Evolutionary conservation across 202 grass and related monocot genomes (phyloP).

Genomic region (Brachypodium distachyon): DNA sequence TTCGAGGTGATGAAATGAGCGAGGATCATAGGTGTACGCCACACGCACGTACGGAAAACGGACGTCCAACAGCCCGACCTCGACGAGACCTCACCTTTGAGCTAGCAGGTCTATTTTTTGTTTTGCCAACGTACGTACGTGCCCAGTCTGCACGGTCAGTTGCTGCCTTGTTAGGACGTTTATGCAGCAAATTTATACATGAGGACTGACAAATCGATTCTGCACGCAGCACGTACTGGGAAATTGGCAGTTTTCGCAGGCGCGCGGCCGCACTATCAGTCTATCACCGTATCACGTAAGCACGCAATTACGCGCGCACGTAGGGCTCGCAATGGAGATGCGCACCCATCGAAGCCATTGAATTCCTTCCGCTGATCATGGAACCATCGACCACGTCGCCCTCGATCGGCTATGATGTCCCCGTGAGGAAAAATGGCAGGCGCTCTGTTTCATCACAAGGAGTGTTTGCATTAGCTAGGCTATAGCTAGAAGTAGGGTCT

Average conservation of each 20-base stretch:
- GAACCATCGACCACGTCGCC: conserved; percentile 9
- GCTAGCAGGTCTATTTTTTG: no score
- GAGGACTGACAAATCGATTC: no score
- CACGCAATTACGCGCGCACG: not conserved
- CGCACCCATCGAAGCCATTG: not conserved
- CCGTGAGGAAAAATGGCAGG: not conserved
- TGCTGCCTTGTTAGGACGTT: not conserved
- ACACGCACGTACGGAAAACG: not conserved
- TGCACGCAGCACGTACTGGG: no score
- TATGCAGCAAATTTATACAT: not conserved
- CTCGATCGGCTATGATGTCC: not conserved
- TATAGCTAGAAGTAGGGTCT: not conserved
- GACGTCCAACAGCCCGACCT: no score
- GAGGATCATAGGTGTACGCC: not conserved
- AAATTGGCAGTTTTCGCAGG: no score
- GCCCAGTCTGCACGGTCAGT: not conserved
- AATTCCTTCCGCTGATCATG: not conserved
- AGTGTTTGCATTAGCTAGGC: not conserved
- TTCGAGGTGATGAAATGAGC: not conserved
- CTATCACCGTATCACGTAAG: no score
- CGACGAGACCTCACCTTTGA: not conserved
- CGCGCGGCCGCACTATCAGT: no score
- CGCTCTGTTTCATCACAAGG: not conserved
- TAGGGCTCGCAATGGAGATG: not conserved
- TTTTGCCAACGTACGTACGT: not conserved